Base-by-base conservation (phyloP, 352 stramenopile species). In the Pythium utonaiense region DNA sequence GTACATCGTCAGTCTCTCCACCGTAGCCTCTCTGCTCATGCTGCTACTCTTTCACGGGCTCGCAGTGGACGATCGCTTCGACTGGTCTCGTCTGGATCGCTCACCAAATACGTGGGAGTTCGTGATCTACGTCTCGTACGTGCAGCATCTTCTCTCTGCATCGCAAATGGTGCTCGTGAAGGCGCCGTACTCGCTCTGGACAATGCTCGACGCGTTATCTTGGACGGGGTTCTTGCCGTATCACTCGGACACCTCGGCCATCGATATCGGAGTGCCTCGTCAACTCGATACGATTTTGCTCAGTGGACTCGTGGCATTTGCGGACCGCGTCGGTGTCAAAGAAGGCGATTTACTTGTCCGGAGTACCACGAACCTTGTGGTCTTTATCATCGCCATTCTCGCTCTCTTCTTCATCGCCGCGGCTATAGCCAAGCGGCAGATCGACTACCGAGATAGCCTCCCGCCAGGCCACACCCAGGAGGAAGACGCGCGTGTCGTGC, bases 81-180 rank as follows among this genome's bases (percentile, higher is more conserved):
- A 58, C 14, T 60, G 53, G 53, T 56, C 44, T 5, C 12, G 45
- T 1, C 22, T 53, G 22, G 19, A 28, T 12, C 55, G 48, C 45
- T n/a, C 62, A 7, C 70, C 70, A 13, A 77, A 73, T 41, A 65
- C 57, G 38, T 77, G 70, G 70, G 70, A 77, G 38, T 65, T 74
- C 33, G 45, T 67, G 0, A 41, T 70, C 14, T 74, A 67, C 55
- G 51, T 62, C 13, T 52, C 40, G 13, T 77, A 73, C 30, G 16
- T 74, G 5, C 70, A 77, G 50, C 53, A 64, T 10, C 63, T 77
- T 22, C 21, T 49, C 21, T 65, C 66, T n/a, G 22, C 71, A 3
- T 66, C 56, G 3, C 48, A 70, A 14, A 28, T 67, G 16, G 63
- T 51, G 17, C 52, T 71, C 9, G n/a, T 56, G 30, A 64, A 70